Evolutionary conservation across 164 flowering plant species (phyloP).

Genomic region (Annona squamosa): DNA sequence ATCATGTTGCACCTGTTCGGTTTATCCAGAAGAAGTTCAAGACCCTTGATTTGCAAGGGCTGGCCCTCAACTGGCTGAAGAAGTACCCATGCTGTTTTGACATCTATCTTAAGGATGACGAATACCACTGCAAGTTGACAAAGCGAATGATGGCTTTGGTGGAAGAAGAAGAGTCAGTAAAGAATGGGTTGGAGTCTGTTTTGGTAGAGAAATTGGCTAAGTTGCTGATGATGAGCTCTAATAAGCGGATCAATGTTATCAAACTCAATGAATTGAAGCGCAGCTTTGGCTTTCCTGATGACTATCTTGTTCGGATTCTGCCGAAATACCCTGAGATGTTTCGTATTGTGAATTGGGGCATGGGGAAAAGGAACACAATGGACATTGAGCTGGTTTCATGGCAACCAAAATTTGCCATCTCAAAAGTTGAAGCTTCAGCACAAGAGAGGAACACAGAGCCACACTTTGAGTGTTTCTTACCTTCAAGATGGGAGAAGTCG

Average conservation of each 20-base stretch:
- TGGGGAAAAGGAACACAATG: constrained; percentile 61
- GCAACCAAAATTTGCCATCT: constrained; percentile 55
- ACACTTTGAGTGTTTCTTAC: constrained; percentile 58
- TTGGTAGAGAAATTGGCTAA: constrained; percentile 54
- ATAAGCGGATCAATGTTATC: constrained; percentile 58
- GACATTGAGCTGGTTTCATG: constrained; percentile 78
- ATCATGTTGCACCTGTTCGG: constrained; percentile 40
- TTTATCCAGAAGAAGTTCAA: constrained; percentile 82
- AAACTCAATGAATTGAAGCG: constrained; percentile 73
- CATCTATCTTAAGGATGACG: constrained; percentile 37
- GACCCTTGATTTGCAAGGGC: constrained; percentile 85
- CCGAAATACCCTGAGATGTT: constrained; percentile 71
- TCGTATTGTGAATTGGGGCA: constrained; percentile 46
- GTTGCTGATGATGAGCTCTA: constrained; percentile 63
- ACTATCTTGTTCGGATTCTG: constrained; percentile 65
- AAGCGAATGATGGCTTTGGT: constrained; percentile 71
- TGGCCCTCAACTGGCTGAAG: constrained; percentile 80
- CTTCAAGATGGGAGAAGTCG: constrained; percentile 67
- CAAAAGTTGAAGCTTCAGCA: constrained; percentile 52
- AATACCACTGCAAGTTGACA: constrained; percentile 52
- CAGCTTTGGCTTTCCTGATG: constrained; percentile 83
- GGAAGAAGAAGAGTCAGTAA: constrained; percentile 69
- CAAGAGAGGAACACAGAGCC: constrained; percentile 37
- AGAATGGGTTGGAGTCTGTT: constrained; percentile 51
- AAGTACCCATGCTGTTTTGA: constrained; percentile 93